phyloP scores from a whole-genome alignment of 1,284 basidiomycete genomes.

The Ganoderma resinaceum region DNA sequence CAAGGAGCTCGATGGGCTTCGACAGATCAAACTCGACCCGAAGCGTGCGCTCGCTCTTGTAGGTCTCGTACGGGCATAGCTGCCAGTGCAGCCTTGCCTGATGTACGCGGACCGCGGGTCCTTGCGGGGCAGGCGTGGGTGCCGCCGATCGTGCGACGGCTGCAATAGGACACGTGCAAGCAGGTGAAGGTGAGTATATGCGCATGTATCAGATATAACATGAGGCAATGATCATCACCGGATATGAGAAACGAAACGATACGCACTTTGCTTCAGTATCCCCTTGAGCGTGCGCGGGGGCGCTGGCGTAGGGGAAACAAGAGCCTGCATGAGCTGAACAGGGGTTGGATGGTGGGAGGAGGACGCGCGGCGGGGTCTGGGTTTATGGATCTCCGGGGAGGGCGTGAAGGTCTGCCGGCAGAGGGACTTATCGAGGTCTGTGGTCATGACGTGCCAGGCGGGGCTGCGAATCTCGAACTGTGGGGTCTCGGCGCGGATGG shows the following conservation, averaged over 20 bases:
- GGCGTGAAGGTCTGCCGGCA: slow-evolving; percentile 22
- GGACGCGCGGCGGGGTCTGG: slow-evolving; percentile 21
- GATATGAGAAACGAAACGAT: slow-evolving; percentile 1
- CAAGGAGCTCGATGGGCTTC: slow-evolving; percentile 33
- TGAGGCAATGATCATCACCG: slow-evolving; percentile 7
- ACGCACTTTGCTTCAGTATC: slow-evolving; percentile 36
- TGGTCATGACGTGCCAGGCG: slow-evolving; percentile 15
- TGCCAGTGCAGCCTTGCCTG: slow-evolving; percentile 46
- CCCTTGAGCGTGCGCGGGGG: slow-evolving; percentile 31
- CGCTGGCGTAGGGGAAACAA: slow-evolving; percentile 20
- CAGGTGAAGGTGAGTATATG: slow-evolving; percentile 13
- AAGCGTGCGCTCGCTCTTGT: slow-evolving; percentile 31
- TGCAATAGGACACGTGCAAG: slow-evolving; percentile 34
- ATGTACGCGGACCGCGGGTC: background rate
- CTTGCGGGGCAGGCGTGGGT: slow-evolving; percentile 29
- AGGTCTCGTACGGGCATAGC: slow-evolving; percentile 44
- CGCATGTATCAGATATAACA: slow-evolving; percentile 7
- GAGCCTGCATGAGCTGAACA: slow-evolving; percentile 24
- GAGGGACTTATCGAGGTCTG: slow-evolving; percentile 20
- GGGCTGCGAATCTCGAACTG: slow-evolving; percentile 16
- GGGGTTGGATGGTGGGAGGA: slow-evolving; percentile 19
- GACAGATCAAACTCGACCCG: slow-evolving; percentile 38
- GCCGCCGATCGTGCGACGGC: slow-evolving; percentile 14
- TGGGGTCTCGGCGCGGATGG: slow-evolving; percentile 14
- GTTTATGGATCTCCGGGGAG: slow-evolving; percentile 24